Evolutionary conservation across 495 filamentous ascomycete genomes (phyloP), one percentile per base, ranked within the genome.

Genomic region (Copromyces sp.): DNA sequence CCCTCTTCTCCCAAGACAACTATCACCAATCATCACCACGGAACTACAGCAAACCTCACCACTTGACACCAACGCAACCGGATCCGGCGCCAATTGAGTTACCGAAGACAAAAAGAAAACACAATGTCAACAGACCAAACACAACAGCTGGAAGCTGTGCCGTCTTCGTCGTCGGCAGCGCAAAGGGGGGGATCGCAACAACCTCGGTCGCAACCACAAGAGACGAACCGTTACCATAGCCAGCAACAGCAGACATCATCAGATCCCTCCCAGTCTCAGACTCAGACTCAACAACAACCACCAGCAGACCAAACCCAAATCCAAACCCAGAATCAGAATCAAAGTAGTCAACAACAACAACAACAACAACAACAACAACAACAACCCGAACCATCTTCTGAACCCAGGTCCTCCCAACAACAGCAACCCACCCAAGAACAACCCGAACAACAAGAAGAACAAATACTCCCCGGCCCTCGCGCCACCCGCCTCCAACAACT

Each of bases 381-480:
- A 39, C 37, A 72, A 53, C 16, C 65, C 29, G 12, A 45, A 24
- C 29, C 45, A 9, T 53, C 39, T 2, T 40, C 45, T 4, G 20
- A 53, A 45, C 32, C 24, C 24, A 24, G 24, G 24, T 69, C 35
- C 20, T 59, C 47, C 47, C 29, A 44, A 68, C 38, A 75, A 53
- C 68, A 68, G 7, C 37, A 69, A 59, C 16, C 32, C 44, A 17
- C 39, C 11, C 39, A 37, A 37, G 35, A 44, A 32, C 44, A 69
- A 69, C 14, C 47, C 38, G n/a, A 53, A 68, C 70, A 14, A 68
- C 69, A 39, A 39, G 74, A 78, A 4, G 80, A 89, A 5, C 39
- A 84, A 88, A 14, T 84, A 74, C 85, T 90, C 1, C 92, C 92
- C 0, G 94, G 94, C 68, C 90, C 87, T 5, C 93, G 93, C 82